A percentile compares a stretch with the other conserved stretches of the same genome.
Evolutionary conservation across 345 rosid species (phyloP).

Genomic region (Iberis pinnata): DNA sequence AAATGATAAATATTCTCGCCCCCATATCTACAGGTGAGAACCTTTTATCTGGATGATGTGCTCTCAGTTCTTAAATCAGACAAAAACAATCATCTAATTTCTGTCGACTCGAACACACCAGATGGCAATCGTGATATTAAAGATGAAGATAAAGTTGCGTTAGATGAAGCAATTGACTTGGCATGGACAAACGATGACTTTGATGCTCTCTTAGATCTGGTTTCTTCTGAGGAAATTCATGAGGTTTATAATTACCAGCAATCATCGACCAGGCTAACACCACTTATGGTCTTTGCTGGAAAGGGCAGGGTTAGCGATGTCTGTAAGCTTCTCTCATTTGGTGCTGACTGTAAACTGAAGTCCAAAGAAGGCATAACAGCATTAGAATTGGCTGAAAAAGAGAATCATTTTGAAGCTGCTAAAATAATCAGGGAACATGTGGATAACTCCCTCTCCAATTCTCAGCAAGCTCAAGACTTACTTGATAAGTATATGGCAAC

Average conservation of each 20-base stretch:
- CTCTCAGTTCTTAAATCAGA: constrained; percentile 56
- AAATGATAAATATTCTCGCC: constrained; percentile 5
- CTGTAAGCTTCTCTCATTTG: constrained; percentile 73
- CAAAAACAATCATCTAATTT: constrained; percentile 43
- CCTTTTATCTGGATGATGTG: constrained; percentile 72
- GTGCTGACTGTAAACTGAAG: constrained; percentile 55
- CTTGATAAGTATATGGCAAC: constrained; percentile 59
- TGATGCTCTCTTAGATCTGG: constrained; percentile 61
- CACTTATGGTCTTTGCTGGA: constrained; percentile 86
- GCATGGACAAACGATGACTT: constrained; percentile 79
- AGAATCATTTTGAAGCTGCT: constrained; percentile 63
- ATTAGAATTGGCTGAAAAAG: constrained; percentile 56
- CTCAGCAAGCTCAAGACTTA: constrained; percentile 41
- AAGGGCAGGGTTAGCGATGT: constrained; percentile 75
- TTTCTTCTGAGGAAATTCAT: constrained; percentile 47
- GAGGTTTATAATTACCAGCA: constrained; percentile 62
- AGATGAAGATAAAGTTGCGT: constrained; percentile 53
- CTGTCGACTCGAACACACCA: constrained; percentile 24
- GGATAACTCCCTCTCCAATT: constrained; percentile 27
- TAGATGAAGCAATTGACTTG: constrained; percentile 74
- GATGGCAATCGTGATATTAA: constrained; percentile 36
- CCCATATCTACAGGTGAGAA: constrained; percentile 51
- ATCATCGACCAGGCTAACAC: constrained; percentile 60
- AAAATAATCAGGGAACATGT: constrained; percentile 46
- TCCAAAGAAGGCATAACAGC: constrained; percentile 64